Conservation (phyloP, 116 monocot genomes). For the Dioscorea cayenensis region DNA sequence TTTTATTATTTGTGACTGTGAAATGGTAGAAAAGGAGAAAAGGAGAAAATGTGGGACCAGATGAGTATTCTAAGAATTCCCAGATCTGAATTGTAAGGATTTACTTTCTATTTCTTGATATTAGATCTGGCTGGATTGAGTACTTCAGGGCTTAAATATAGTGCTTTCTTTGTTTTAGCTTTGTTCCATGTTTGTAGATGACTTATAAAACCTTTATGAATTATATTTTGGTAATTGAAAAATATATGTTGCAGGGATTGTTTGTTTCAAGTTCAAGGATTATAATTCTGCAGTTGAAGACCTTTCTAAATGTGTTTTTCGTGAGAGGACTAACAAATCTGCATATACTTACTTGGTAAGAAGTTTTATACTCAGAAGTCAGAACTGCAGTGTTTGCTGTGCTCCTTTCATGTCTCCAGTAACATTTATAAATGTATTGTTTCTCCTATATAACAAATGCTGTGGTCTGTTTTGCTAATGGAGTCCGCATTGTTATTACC, state of each 20-base stretch:
- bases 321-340: slow-evolving; percentile 69
- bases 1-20: too few relatives aligned
- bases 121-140: too few relatives aligned
- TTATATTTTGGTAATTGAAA: neutral
- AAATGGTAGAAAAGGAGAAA: too few relatives aligned
- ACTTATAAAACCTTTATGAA: neutral
- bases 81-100: too few relatives aligned
- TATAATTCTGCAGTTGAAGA: slow-evolving; percentile 67
- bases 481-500: too few relatives aligned
- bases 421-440: neutral
- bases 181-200: neutral
- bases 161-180: neutral
- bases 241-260: slow-evolving; percentile 47
- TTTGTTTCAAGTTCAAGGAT: slow-evolving; percentile 93
- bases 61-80: too few relatives aligned
- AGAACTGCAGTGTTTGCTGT: neutral
- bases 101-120: too few relatives aligned
- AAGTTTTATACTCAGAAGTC: neutral
- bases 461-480: too few relatives aligned
- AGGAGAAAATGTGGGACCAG: too few relatives aligned
- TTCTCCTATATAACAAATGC: neutral
- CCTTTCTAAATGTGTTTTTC: slow-evolving; percentile 65
- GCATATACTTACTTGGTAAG: slow-evolving; percentile 92
- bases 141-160: too few relatives aligned
- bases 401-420: neutral